Evolutionary conservation across 2,329 filamentous ascomycete genomes (phyloP).

Genomic region (Fusarium nygamai): DNA sequence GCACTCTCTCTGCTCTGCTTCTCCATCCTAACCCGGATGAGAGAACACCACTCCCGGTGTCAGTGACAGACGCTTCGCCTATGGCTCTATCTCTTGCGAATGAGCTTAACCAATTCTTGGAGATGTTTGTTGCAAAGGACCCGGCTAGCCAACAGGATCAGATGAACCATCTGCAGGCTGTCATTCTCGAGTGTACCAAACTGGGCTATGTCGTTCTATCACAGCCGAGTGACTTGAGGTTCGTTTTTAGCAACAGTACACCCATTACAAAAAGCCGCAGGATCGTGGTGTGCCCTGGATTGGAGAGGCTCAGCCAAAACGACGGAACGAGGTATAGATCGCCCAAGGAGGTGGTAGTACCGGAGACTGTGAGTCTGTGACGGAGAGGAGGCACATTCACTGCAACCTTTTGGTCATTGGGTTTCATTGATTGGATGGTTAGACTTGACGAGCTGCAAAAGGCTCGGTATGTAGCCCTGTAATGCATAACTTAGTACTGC

Average conservation of each 20-base stretch:
- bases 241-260: slow-evolving; percentile 38
- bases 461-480: neutral
- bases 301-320: slow-evolving; percentile 43
- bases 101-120: slow-evolving; percentile 49
- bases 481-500: too few species aligned
- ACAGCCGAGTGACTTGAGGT: slow-evolving; percentile 53
- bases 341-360: slow-evolving; percentile 38
- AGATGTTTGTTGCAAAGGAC: slow-evolving; percentile 45
- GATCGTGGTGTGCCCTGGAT: slow-evolving; percentile 44
- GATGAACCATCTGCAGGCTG: slow-evolving; percentile 50
- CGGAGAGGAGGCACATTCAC: neutral
- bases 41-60: slow-evolving; percentile 47
- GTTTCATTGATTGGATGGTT: neutral
- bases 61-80: slow-evolving; percentile 43
- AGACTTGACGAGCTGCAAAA: neutral
- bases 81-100: slow-evolving; percentile 47
- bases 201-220: slow-evolving; percentile 56
- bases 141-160: slow-evolving; percentile 46
- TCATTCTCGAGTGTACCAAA: slow-evolving; percentile 53
- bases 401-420: neutral
- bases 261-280: neutral
- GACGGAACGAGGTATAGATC: slow-evolving; percentile 39
- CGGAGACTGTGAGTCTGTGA: slow-evolving; percentile 18
- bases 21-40: slow-evolving; percentile 52
- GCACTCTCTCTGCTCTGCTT: slow-evolving; percentile 54